Base-by-base conservation (phyloP, 2,329 filamentous ascomycete species). In the Epichloe uncinata region DNA sequence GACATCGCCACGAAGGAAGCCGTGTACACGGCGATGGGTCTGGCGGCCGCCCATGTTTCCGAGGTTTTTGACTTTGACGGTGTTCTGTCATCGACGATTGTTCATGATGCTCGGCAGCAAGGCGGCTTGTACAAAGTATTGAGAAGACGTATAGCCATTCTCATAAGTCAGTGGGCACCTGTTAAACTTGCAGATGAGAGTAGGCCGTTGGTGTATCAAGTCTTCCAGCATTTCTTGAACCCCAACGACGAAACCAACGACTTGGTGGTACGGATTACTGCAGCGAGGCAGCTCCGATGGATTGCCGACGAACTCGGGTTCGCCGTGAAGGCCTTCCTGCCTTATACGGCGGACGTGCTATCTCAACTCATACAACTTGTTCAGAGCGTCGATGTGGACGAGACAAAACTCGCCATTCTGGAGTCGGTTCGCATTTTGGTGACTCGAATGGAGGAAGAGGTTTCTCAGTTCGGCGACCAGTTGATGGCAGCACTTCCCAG, bases 1-100 rank as follows among this genome's bases (percentile, higher is more conserved):
- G 82, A 93, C 55, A 77, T 97, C 12, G 75, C 93, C 15, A 81
- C 86, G 52, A 97, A 96, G 63, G 93, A 98, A 63, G 91, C 91
- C 0, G 82, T 97, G 1, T 98, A 98, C 62, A 94, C 87, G 5
- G 89, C 91, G 11, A 84, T 98, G 69, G 90, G 91, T 3, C 74
- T 96, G 47, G 81, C 93, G 0, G 87, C 90, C 1, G 76, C 87
- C 2, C 82, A 90, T 38, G 71, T 97, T 15, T 75, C 83, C 52
- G 57, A 82, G 44, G 73, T 79, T 11, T 79, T 96, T 55, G 85
- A 97, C 65, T 97, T 97, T 67, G 85, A 94, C 61, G 65, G 74
- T 1, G 85, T 97, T 60, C 68, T 98, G 40, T 73, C 78, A 15
- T 80, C 81, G 5, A 89, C 85, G 0, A 72, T 98, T 34, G 80